Base-by-base conservation (phyloP, 1,139 yeast genomes). In the Saccharomyces uvarum region DNA sequence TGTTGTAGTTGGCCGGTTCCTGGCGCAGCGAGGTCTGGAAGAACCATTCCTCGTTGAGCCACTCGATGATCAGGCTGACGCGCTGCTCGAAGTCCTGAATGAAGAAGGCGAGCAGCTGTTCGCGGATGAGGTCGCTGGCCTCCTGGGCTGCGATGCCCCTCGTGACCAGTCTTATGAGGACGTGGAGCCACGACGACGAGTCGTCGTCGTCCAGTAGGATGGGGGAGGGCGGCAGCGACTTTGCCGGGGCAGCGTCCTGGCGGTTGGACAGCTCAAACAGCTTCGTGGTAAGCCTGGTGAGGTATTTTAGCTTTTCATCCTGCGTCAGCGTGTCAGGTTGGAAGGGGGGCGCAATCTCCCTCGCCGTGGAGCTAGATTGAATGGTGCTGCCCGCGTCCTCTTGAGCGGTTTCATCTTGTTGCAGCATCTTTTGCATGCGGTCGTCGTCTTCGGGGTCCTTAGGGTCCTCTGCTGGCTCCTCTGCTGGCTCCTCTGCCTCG, bases 11-110 rank as follows among this genome's bases (percentile, higher is more conserved):
- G 8, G 84, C 82, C 0, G 82, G 78, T 19, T 70, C 67, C 11
- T 38, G 44, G 6, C 24, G 44, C 24, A 16, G 44, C 13, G 44
- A 38, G 13, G 46, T 59, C 53, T 86, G 95, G 49, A 83, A 79
- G 69, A 83, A 91, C 96, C 97, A 95, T 70, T 95, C 99, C 70
- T 93, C 99, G 64, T 88, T 91, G 53, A 95, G 74, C 99, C 99
- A 95, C 58, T 87, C 90, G 42, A 91, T 82, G n/a, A 88, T 82
- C 44, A 86, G 73, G 58, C 88, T 96, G 14, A 91, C 78, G 47
- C 93, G 75, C 11, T 76, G 77, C 56, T 87, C 85, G 60, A 91
- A 85, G 64, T 86, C 88, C 19, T 80, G 84, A 64, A 89, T 76
- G 56, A 89, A 85, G 68, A 85, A 87, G 46, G 82, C 83, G 59